A percentile compares a stretch with the other conserved stretches of the same genome.
phyloP scores from a whole-genome alignment of 1,139 yeast genomes.

The Candida freyschussii region DNA sequence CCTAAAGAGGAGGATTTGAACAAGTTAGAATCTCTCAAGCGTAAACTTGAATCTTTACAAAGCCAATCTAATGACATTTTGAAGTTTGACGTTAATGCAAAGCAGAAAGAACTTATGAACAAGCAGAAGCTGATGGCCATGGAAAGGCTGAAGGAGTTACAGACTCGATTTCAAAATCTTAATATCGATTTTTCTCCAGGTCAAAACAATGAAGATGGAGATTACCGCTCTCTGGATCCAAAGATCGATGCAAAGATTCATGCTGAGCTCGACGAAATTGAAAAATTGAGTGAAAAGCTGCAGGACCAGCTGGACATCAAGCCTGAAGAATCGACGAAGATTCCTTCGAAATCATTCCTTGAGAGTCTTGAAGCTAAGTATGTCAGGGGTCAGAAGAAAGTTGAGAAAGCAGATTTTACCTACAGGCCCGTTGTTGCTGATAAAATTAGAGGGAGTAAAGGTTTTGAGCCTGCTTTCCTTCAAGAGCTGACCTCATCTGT shows the following conservation, averaged over 20 bases:
- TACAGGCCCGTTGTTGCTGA: conserved; percentile 27
- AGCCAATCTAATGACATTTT: conserved; percentile 70
- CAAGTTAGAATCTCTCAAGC: conserved; percentile 48
- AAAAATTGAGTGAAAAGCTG: conserved; percentile 19
- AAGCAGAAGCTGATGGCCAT: conserved; percentile 60
- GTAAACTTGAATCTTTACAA: conserved; percentile 56
- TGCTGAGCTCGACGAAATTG: conserved; percentile 25
- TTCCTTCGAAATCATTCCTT: conserved; percentile 25
- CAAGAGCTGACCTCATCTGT: conserved; percentile 55
- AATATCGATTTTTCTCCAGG: conserved; percentile 44
- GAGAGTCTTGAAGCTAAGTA: conserved; percentile 44
- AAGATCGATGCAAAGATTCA: conserved; percentile 17
- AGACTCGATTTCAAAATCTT: conserved; percentile 54
- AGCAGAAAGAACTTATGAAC: conserved; percentile 50
- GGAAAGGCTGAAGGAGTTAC: conserved; percentile 62
- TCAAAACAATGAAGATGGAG: conserved; percentile 1
- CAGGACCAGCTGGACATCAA: conserved; percentile 14
- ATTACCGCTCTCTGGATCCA: conserved; percentile 26
- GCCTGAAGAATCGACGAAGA: conserved; percentile 10
- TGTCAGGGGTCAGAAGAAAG: conserved; percentile 39
- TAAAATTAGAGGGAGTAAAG: conserved; percentile 29
- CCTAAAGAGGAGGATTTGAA: conserved; percentile 31
- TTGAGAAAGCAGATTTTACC: conserved; percentile 16
- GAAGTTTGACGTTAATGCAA: conserved; percentile 49
- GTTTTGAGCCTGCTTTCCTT: conserved; percentile 51